Evolutionary conservation across 2,329 filamentous ascomycete species (phyloP).

Genomic region (Arthrinium phaeospermum): DNA sequence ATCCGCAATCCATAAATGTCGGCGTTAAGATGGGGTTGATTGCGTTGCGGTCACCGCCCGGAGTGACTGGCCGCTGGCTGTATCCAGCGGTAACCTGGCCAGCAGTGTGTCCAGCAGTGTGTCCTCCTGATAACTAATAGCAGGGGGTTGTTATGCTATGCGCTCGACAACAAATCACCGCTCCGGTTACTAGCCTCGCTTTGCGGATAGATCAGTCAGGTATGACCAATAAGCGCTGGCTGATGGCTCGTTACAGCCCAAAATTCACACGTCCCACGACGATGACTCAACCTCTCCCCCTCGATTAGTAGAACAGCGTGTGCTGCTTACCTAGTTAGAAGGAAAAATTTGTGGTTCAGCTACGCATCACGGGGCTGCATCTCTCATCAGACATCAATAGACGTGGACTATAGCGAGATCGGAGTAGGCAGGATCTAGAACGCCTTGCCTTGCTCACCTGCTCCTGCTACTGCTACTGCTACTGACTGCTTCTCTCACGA

Average conservation of each 20-base stretch:
- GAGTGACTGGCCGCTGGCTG: background rate
- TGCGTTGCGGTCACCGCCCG: background rate
- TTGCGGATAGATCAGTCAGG: constrained; percentile 12
- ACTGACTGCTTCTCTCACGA: background rate
- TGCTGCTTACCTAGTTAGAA: background rate
- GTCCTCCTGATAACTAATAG: background rate
- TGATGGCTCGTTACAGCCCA: constrained; percentile 15
- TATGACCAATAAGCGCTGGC: constrained; percentile 18
- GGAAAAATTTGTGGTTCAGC: constrained; percentile 10
- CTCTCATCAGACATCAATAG: constrained; percentile 6
- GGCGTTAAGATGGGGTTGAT: background rate
- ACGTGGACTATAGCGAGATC: constrained; percentile 16
- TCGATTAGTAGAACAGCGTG: constrained; percentile 1
- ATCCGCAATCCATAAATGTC: constrained; percentile 10
- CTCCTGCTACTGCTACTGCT: background rate
- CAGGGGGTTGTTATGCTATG: constrained; percentile 1
- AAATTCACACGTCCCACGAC: constrained; percentile 17
- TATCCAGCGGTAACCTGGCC: constrained; percentile 9
- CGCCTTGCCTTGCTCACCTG: constrained; percentile 7
- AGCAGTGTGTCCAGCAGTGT: background rate
- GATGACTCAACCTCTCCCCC: constrained; percentile 21
- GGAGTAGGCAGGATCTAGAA: background rate
- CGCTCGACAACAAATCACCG: constrained; percentile 3
- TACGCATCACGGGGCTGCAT: background rate
- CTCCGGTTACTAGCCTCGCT: constrained; percentile 8